Base-by-base conservation (phyloP, 805 yeast species). In the Hanseniaspora lachancei region DNA sequence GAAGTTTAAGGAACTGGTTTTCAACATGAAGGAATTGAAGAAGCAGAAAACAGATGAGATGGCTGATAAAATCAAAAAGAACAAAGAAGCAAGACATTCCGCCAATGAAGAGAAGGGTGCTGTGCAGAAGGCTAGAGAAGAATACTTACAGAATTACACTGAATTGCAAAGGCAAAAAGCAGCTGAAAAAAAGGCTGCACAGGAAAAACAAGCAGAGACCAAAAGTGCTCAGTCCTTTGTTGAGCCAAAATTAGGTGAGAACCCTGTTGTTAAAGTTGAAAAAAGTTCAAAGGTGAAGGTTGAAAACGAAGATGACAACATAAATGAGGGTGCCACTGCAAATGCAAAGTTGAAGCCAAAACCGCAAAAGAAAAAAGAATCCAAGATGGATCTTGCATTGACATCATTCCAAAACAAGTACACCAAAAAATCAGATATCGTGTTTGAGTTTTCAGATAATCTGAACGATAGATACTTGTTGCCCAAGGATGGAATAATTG, bases 401-500 rank as follows among this genome's bases (percentile, higher is more conserved):
- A 84, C 93, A 0, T 82, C 89, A 0, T 84, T 85, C 62, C 95
- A 86, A 63, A 89, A 83, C 61, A 77, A 80, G 64, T 85, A 84
- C 62, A 70, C 78, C 23, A 66, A 76, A 39, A 78, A 79, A 61
- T 88, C 95, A 0, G 84, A 86, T 54, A 66, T 93, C 41, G 82
- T 89, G 6, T 82, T 91, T 66, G 98, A 93, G 67, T 91, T 81
- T 69, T 76, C 77, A 29, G 97, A 93, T 62, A 82, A 81, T 64
- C 78, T 93, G 0, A 76, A 82, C 47, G 82, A 82, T 8, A 75
- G 97, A 57, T 91, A 77, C 62, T 70, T 77, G 57, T 64, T 91
- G 0, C 97, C 97, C 0, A 81, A 81, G 60, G 79, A 87, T 59
- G 77, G 95, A 1, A 76, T 91, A 2, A 71, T 84, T 57, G 97